Evolutionary conservation across 352 stramenopile genomes (phyloP).

Genomic region (Pythium sukuiense): DNA sequence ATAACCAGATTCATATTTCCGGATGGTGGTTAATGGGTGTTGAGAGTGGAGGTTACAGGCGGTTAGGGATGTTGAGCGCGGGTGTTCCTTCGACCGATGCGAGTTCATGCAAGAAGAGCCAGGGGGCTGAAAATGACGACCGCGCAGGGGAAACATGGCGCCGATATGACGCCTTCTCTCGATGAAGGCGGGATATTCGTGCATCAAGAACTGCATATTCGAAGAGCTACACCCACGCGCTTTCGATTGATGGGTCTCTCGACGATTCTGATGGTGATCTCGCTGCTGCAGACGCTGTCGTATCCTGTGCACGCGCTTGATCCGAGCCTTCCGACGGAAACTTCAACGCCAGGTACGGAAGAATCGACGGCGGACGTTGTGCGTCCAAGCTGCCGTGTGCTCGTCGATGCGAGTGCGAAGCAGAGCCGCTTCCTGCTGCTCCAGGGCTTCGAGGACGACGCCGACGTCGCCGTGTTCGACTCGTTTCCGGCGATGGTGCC

Average conservation of each 20-base stretch:
- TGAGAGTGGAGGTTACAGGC: slow-evolving; percentile 4
- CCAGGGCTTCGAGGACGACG: slow-evolving; percentile 49
- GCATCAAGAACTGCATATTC: neutral
- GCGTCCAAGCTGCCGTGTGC: slow-evolving; percentile 50
- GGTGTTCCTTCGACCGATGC: neutral
- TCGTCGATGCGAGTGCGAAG: slow-evolving; percentile 39
- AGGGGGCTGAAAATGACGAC: neutral
- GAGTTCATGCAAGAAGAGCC: neutral
- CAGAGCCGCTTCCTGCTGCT: slow-evolving; percentile 53
- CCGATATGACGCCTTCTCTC: slow-evolving; percentile 6
- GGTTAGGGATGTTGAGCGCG: slow-evolving; percentile 9
- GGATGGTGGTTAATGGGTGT: slow-evolving; percentile 6
- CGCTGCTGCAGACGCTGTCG: slow-evolving; percentile 26
- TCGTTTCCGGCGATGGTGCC: slow-evolving; percentile 32
- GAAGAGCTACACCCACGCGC: neutral
- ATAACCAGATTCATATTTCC: neutral
- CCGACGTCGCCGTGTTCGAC: slow-evolving; percentile 43
- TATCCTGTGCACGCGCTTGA: slow-evolving; percentile 11
- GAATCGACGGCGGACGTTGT: slow-evolving; percentile 1
- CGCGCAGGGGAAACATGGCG: slow-evolving; percentile 18
- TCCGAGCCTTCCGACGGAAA: neutral
- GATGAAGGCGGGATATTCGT: neutral
- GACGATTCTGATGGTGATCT: slow-evolving; percentile 6
- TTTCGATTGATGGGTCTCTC: slow-evolving; percentile 15
- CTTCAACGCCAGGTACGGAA: slow-evolving; percentile 3